Conservation (phyloP, 2,329 filamentous ascomycete genomes). For the Penicillium rolfsii region DNA sequence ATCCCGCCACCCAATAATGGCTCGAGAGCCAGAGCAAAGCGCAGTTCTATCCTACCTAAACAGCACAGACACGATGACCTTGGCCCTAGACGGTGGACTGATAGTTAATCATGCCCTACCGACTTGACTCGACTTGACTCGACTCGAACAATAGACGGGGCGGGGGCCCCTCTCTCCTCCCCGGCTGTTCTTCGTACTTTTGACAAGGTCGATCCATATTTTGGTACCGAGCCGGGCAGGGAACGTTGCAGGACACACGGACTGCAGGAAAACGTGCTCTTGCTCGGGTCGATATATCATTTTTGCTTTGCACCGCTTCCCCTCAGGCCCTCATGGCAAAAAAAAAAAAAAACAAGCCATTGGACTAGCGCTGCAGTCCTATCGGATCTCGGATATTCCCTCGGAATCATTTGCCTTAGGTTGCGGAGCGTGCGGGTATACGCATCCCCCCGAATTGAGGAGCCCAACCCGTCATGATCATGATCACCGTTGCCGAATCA, state of each 20-base stretch:
- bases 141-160: not conserved
- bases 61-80: not conserved
- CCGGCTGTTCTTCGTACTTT: constrained; percentile 19
- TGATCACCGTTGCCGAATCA: constrained; percentile 26
- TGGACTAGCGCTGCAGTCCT: constrained; percentile 5
- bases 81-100: not conserved
- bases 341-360: not conserved
- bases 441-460: constrained; percentile 19
- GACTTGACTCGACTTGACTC: not conserved
- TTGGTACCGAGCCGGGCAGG: constrained; percentile 17
- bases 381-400: constrained; percentile 15
- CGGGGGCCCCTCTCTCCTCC: not conserved
- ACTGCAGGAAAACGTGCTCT: constrained; percentile 9
- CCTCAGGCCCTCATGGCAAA: not conserved
- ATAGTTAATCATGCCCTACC: not conserved
- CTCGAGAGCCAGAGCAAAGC: constrained; percentile 1
- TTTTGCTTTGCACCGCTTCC: constrained; percentile 14
- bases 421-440: constrained; percentile 18
- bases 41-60: not conserved
- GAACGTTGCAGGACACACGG: constrained; percentile 12
- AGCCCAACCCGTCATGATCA: constrained; percentile 8
- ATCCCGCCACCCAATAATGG: constrained; percentile 7
- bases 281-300: constrained; percentile 26
- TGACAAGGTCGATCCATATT: constrained; percentile 24
- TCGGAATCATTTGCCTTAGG: constrained; percentile 5